Percentiles rank a stretch among this genome's conserved stretches.
Conservation (phyloP, 768 basidiomycete genomes). For the Fomitopsis serialis region DNA sequence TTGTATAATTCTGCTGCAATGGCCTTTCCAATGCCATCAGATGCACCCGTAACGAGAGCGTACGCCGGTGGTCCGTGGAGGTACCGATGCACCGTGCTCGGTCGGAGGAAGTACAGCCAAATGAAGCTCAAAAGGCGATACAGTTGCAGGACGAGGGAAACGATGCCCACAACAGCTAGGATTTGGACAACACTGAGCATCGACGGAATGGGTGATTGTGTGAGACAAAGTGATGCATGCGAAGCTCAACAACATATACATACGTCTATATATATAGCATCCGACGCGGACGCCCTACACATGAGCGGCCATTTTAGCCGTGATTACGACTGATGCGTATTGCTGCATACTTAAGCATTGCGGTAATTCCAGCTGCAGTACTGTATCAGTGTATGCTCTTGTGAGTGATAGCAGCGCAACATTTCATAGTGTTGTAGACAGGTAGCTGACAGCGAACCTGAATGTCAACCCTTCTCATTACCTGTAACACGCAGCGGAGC, state of each 20-base stretch:
- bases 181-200: slow-evolving; percentile 6
- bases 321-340: no score
- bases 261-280: no score
- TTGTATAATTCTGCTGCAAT: slow-evolving; percentile 20
- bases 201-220: background rate
- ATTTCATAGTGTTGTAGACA: no score
- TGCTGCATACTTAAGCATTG: no score
- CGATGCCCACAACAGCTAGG: slow-evolving; percentile 12
- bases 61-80: slow-evolving; percentile 18
- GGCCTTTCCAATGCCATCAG: slow-evolving; percentile 25
- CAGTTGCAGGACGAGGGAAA: slow-evolving; percentile 11
- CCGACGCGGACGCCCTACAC: no score
- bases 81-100: slow-evolving; percentile 13
- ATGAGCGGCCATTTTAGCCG: no score
- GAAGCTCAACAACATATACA: background rate
- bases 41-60: slow-evolving; percentile 23
- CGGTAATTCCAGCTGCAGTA: no score
- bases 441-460: no score
- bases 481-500: no score
- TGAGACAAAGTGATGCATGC: background rate
- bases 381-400: no score
- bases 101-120: slow-evolving; percentile 20
- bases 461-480: no score
- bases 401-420: no score
- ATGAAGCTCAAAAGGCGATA: slow-evolving; percentile 13